phyloP scores from a whole-genome alignment of 2,329 filamentous ascomycete species.

The Pestalotiopsis sp. region DNA sequence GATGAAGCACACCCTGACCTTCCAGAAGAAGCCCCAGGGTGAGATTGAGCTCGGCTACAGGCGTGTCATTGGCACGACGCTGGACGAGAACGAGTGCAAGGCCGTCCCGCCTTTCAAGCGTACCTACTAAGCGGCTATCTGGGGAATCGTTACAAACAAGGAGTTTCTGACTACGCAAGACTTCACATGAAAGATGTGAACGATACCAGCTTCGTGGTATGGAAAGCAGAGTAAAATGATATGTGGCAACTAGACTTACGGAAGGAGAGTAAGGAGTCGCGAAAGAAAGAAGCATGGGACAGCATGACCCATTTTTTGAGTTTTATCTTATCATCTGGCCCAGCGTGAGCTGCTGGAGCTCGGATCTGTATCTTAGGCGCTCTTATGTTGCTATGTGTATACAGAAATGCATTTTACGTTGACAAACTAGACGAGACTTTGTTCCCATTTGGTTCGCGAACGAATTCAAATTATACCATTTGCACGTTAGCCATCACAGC shows the following conservation, averaged over 20 bases:
- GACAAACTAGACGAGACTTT: background rate
- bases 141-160: background rate
- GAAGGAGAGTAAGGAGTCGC: background rate
- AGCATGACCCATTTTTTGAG: background rate
- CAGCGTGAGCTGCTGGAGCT: conserved; percentile 5
- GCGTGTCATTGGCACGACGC: conserved; percentile 76
- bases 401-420: conserved; percentile 13
- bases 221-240: background rate
- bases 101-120: conserved; percentile 95
- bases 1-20: conserved; percentile 99
- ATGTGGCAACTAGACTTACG: background rate
- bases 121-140: conserved; percentile 60
- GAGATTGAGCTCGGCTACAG: conserved; percentile 87
- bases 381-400: conserved; percentile 12
- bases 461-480: too few relatives aligned
- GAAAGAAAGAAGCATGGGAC: background rate
- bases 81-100: conserved; percentile 97
- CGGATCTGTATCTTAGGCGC: conserved; percentile 13
- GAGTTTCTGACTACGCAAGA: background rate
- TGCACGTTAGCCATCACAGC: background rate
- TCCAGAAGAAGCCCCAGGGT: conserved; percentile 90
- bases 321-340: background rate
- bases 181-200: conserved; percentile 8
- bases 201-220: conserved; percentile 18
- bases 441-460: background rate